Percentiles rank a stretch among this genome's conserved stretches.
Conservation (phyloP, 306 rosid genomes). For the Fagus crenata region DNA sequence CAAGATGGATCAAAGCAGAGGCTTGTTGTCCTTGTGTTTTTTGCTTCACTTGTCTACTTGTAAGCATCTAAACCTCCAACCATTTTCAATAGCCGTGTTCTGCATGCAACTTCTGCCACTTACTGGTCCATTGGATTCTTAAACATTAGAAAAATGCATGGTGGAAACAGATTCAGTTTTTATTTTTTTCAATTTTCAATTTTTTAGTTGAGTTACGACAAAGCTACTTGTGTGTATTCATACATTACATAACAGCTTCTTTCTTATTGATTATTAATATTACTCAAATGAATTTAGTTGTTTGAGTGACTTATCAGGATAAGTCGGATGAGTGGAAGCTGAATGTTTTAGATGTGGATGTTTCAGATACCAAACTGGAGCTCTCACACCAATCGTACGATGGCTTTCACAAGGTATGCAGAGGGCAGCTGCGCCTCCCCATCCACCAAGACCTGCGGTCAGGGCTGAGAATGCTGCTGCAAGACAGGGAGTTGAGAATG, state of each 20-base stretch:
- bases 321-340: constrained; percentile 24
- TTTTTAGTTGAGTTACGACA: neutral
- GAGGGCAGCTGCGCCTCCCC: constrained; percentile 94
- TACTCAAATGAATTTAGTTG: neutral
- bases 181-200: neutral
- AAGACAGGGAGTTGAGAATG: constrained; percentile 62
- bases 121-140: constrained; percentile 9
- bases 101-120: constrained; percentile 14
- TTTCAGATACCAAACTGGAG: constrained; percentile 90
- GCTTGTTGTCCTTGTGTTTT: constrained; percentile 74
- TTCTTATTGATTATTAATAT: neutral
- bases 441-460: constrained; percentile 73
- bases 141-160: neutral
- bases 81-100: constrained; percentile 3
- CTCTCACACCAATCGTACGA: constrained; percentile 75
- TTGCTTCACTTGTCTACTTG: constrained; percentile 81
- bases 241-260: neutral
- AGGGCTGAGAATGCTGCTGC: constrained; percentile 77
- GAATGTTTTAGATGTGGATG: constrained; percentile 27
- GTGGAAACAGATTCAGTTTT: constrained; percentile 8
- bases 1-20: constrained; percentile 98
- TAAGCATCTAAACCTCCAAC: constrained; percentile 42
- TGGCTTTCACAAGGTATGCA: constrained; percentile 98
- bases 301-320: constrained; percentile 5
- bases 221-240: neutral